phyloP scores from a whole-genome alignment of 179 eudicot species.

The Silene coronaria region DNA sequence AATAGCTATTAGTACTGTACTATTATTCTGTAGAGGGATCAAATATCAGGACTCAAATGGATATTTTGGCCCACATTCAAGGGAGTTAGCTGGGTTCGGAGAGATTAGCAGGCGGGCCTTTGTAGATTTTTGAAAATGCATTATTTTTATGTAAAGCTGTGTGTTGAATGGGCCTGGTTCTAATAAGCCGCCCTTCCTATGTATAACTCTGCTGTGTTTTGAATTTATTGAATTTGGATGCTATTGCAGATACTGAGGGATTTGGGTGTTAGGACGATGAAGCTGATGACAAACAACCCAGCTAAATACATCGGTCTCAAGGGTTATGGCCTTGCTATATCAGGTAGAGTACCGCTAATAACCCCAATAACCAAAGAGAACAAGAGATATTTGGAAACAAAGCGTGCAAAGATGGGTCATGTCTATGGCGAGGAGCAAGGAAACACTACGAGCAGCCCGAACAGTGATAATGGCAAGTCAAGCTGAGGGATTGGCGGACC shows the following conservation, averaged over 20 bases:
- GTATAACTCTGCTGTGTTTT: not conserved
- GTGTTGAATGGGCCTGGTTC: not conserved
- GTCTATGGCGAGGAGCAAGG: conserved; percentile 38
- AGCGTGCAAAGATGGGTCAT: conserved; percentile 80
- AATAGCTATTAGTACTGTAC: not conserved
- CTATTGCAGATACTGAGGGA: conserved; percentile 68
- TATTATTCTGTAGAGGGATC: not conserved
- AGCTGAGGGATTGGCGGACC: not conserved
- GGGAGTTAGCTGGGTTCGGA: no score
- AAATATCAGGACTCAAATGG: no score
- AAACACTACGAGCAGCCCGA: conserved; percentile 18
- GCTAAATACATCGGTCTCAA: conserved; percentile 70
- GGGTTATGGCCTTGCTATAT: conserved; percentile 71
- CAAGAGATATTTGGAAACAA: conserved; percentile 68
- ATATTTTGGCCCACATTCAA: no score
- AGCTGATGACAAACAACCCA: conserved; percentile 90
- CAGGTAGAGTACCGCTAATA: conserved; percentile 68
- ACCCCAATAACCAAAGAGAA: conserved; percentile 73
- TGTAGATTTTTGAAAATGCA: no score
- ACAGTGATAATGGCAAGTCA: conserved; percentile 22
- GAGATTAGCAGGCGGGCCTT: no score
- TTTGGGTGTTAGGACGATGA: conserved; percentile 80
- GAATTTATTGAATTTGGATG: not conserved
- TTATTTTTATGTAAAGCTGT: no score
- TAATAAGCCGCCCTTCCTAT: not conserved